phyloP scores from a whole-genome alignment of 805 yeast species.

The Saccharomycopsis sp. region DNA sequence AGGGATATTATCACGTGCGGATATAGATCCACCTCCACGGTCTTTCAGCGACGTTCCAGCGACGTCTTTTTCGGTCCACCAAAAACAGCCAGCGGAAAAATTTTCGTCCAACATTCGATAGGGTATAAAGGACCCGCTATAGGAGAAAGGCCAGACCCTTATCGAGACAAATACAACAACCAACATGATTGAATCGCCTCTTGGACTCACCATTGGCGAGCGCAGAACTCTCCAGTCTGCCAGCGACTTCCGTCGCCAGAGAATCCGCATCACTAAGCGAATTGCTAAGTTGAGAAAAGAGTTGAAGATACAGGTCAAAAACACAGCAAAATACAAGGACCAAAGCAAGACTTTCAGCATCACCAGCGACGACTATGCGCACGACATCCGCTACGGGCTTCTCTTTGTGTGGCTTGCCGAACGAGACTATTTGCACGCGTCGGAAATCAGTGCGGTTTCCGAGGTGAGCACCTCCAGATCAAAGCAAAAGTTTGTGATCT shows the following conservation, averaged over 20 bases:
- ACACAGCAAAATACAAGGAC: conserved; percentile 53
- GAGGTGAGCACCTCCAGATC: conserved; percentile 45
- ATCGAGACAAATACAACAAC: not conserved
- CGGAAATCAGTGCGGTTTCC: conserved; percentile 50
- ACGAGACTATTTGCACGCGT: conserved; percentile 64
- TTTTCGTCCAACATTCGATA: not conserved
- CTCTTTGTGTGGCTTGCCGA: conserved; percentile 66
- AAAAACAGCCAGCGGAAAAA: not conserved
- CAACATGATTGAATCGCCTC: conserved; percentile 6
- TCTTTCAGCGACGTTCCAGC: too few species aligned
- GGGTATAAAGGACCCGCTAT: too few species aligned
- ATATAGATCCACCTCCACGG: too few species aligned
- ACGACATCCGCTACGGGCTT: conserved; percentile 47
- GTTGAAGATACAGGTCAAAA: conserved; percentile 54
- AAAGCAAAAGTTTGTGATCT: conserved; percentile 44
- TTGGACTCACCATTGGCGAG: conserved; percentile 34
- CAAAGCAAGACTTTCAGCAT: conserved; percentile 42
- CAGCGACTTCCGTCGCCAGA: conserved; percentile 63
- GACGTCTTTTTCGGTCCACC: too few species aligned
- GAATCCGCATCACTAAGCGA: conserved; percentile 53
- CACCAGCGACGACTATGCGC: conserved; percentile 40
- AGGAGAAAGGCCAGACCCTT: not conserved
- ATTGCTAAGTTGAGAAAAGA: conserved; percentile 60
- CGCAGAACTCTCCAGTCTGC: conserved; percentile 62
- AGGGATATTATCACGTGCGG: too few species aligned